Evolutionary conservation across 2,329 filamentous ascomycete species (phyloP).

Genomic region (Fusarium domesticum): DNA sequence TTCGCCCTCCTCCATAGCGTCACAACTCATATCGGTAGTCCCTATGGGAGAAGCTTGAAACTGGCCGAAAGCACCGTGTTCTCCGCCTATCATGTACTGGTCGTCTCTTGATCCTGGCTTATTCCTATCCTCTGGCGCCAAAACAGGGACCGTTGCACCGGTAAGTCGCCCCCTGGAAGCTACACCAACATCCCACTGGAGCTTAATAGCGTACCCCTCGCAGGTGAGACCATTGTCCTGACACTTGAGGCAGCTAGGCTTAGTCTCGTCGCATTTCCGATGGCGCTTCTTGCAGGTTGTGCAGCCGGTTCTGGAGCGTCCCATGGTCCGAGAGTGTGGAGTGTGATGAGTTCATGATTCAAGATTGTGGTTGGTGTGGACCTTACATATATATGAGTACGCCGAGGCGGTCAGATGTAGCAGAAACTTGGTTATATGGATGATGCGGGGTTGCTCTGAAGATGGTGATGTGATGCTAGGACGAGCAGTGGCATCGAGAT

Average conservation of each 20-base stretch:
- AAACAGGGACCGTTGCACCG: conserved; percentile 9
- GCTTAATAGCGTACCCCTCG: conserved; percentile 12
- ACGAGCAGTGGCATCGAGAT: too few relatives aligned
- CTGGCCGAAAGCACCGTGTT: not conserved
- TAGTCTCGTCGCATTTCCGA: conserved; percentile 22
- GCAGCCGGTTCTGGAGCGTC: conserved; percentile 18
- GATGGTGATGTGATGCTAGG: too few relatives aligned
- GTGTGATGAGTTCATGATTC: not conserved
- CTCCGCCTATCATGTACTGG: not conserved
- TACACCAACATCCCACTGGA: conserved; percentile 17
- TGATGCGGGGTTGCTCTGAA: not conserved
- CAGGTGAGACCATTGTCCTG: conserved; percentile 9
- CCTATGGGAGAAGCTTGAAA: not conserved
- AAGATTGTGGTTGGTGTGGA: not conserved
- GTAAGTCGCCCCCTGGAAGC: conserved; percentile 13
- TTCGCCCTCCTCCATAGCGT: too few relatives aligned
- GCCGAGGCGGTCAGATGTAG: not conserved
- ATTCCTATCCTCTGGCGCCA: not conserved
- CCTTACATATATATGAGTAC: too few relatives aligned
- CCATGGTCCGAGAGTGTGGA: conserved; percentile 4
- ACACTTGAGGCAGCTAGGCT: conserved; percentile 13
- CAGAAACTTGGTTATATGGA: not conserved
- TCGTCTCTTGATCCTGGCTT: not conserved
- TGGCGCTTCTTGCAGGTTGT: conserved; percentile 21
- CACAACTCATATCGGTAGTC: too few relatives aligned